These are phyloP conservation scores for Chrysopogon serrulatus DNA, from an alignment of 176 grass and related monocot species.

Conservation along the genomic window DNA sequence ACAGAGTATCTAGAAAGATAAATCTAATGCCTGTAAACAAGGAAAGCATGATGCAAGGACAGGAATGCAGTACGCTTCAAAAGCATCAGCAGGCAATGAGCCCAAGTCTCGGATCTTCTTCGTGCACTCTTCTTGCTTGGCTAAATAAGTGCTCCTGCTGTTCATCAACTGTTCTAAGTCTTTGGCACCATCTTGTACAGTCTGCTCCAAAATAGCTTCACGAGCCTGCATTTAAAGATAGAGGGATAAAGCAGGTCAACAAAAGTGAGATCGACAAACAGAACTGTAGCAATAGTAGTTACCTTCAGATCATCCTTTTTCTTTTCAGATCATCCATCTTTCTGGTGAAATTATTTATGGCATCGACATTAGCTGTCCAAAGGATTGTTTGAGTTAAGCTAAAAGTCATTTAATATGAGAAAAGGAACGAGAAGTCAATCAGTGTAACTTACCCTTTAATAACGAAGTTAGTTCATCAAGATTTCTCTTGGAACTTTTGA, in stretches of 20 bases:
- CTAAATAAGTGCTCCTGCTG: slow-evolving; percentile 65
- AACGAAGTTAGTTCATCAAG: slow-evolving; percentile 73
- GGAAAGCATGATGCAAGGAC: not conserved
- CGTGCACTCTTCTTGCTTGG: slow-evolving; percentile 94
- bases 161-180: slow-evolving; percentile 89
- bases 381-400: slow-evolving; percentile 11
- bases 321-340: slow-evolving; percentile 69
- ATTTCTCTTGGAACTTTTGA: slow-evolving; percentile 66
- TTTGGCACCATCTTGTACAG: slow-evolving; percentile 70
- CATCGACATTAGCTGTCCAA: slow-evolving; percentile 57
- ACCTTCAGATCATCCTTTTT: slow-evolving; percentile 84
- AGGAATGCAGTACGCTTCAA: slow-evolving; percentile 69
- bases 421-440: not conserved
- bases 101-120: slow-evolving; percentile 98
- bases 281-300: not conserved
- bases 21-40: not conserved
- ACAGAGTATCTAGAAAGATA: not conserved
- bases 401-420: not conserved
- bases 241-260: slow-evolving; percentile 2
- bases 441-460: slow-evolving; percentile 57
- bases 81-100: slow-evolving; percentile 89
- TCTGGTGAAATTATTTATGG: slow-evolving; percentile 54
- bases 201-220: slow-evolving; percentile 75
- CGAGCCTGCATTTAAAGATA: slow-evolving; percentile 49
- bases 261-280: slow-evolving; percentile 5